These are phyloP conservation scores for Lichtheimia hyalospora DNA, from an alignment of 371 early-diverging fungal species.

Conservation along the genomic window DNA sequence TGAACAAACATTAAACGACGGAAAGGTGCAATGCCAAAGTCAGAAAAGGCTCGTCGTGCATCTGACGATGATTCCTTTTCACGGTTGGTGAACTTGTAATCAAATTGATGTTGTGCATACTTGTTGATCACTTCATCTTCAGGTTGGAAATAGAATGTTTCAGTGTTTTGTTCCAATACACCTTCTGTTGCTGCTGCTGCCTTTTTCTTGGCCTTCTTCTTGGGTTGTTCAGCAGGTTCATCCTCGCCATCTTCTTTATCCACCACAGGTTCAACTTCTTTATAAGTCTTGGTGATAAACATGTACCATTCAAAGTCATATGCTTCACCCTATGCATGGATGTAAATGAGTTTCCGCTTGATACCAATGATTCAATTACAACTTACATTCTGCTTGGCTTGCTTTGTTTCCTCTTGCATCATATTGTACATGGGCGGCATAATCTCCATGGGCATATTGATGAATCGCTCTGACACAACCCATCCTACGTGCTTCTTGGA, in stretches of 20 bases:
- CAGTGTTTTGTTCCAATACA: slow-evolving; percentile 1
- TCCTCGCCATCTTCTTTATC: slow-evolving; percentile 60
- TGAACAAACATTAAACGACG: slow-evolving; percentile 76
- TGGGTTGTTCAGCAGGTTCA: slow-evolving; percentile 35
- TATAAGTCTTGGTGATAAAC: slow-evolving; percentile 82
- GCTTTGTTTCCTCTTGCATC: slow-evolving; percentile 81
- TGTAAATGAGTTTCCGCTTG: not conserved
- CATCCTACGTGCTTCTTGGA: slow-evolving; percentile 58
- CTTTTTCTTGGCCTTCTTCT: slow-evolving; percentile 40
- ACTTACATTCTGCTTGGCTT: slow-evolving; percentile 72
- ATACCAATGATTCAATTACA: not conserved
- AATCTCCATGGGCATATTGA: slow-evolving; percentile 96
- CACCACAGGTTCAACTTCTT: slow-evolving; percentile 67
- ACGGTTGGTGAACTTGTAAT: slow-evolving; percentile 69
- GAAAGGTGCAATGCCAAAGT: slow-evolving; percentile 81
- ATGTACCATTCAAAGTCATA: slow-evolving; percentile 83
- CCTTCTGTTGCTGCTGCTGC: slow-evolving; percentile 16
- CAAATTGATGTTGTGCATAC: slow-evolving; percentile 45
- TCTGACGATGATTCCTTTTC: slow-evolving; percentile 69
- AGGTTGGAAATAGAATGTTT: slow-evolving; percentile 79
- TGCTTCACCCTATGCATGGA: slow-evolving; percentile 55
- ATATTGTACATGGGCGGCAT: slow-evolving; percentile 88
- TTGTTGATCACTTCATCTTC: slow-evolving; percentile 88
- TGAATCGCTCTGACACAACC: slow-evolving; percentile 86
- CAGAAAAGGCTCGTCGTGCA: slow-evolving; percentile 80